phyloP scores from a whole-genome alignment of 805 yeast species.

The Diddensiella caesifluorescens region DNA sequence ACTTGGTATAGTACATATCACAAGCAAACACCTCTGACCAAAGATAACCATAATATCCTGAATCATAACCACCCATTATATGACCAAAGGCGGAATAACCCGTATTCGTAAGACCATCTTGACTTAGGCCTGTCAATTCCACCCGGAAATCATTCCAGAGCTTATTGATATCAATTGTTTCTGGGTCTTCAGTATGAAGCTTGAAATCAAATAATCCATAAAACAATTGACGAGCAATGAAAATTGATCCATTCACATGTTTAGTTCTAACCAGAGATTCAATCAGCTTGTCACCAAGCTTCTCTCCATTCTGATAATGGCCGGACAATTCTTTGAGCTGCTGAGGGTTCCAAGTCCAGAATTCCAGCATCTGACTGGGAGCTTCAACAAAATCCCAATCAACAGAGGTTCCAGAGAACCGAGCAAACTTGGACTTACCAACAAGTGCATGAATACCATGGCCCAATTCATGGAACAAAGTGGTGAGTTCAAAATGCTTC shows the following conservation, averaged over 20 bases:
- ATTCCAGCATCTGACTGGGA: slow-evolving; percentile 85
- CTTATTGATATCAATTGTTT: slow-evolving; percentile 28
- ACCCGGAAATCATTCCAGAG: slow-evolving; percentile 65
- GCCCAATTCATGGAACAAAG: slow-evolving; percentile 86
- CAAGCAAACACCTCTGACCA: slow-evolving; percentile 84
- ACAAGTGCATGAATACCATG: slow-evolving; percentile 81
- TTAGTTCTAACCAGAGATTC: slow-evolving; percentile 57
- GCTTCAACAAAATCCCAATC: slow-evolving; percentile 87
- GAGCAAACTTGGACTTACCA: slow-evolving; percentile 57
- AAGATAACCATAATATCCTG: slow-evolving; percentile 81
- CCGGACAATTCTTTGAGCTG: slow-evolving; percentile 55
- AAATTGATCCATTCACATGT: slow-evolving; percentile 70
- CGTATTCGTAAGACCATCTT: slow-evolving; percentile 49
- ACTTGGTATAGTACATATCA: slow-evolving; percentile 70
- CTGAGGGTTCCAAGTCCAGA: slow-evolving; percentile 75
- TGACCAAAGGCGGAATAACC: slow-evolving; percentile 77
- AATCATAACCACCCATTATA: slow-evolving; percentile 77
- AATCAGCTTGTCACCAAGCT: slow-evolving; percentile 52
- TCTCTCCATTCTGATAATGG: slow-evolving; percentile 56
- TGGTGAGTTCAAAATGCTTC: slow-evolving; percentile 71
- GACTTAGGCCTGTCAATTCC: slow-evolving; percentile 49
- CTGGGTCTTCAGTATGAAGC: slow-evolving; percentile 45
- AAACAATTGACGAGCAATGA: slow-evolving; percentile 68
- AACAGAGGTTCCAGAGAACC: slow-evolving; percentile 73
- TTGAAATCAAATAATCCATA: slow-evolving; percentile 75